Evolutionary conservation across 495 filamentous ascomycete genomes (phyloP).

Genomic region (Penicillium dipodomyicola): DNA sequence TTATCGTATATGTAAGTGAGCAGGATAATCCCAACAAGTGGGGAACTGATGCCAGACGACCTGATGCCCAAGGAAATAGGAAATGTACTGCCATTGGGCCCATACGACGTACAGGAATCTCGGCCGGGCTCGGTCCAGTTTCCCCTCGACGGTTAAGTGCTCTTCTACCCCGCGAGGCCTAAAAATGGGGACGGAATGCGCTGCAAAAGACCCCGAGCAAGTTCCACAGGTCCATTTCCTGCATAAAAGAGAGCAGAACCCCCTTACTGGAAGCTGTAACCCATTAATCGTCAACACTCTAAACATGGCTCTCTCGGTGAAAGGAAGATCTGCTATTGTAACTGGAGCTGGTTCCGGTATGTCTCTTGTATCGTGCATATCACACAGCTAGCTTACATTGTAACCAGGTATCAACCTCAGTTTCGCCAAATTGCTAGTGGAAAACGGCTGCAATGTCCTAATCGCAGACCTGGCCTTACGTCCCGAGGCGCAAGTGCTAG

Average conservation of each 20-base stretch:
- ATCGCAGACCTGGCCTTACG: conserved; percentile 64
- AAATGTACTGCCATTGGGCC: conserved; percentile 3
- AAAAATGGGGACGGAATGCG: conserved; percentile 20
- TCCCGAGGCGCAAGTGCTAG: conserved; percentile 58
- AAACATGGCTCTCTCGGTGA: conserved; percentile 47
- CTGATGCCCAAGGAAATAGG: neutral
- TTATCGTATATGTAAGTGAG: neutral
- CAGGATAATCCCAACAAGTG: neutral
- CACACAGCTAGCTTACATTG: conserved; percentile 6
- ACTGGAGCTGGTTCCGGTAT: conserved; percentile 70
- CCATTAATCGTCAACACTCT: neutral
- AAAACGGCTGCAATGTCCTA: conserved; percentile 61
- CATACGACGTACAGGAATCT: neutral
- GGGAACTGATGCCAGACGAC: neutral
- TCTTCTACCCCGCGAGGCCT: conserved; percentile 4
- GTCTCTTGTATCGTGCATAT: conserved; percentile 9
- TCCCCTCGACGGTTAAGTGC: conserved; percentile 17
- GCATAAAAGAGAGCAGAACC: conserved; percentile 16
- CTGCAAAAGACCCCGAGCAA: conserved; percentile 20
- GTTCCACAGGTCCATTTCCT: conserved; percentile 12
- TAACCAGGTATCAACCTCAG: conserved; percentile 50
- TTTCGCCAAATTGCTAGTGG: conserved; percentile 58
- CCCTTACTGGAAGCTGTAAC: neutral
- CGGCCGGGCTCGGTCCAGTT: conserved; percentile 17
- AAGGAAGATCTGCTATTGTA: conserved; percentile 63